Evolutionary conservation across 768 basidiomycete species (phyloP), one percentile per base, ranked within the genome.

Genomic region (Rhodotorula kratochvilovae): DNA sequence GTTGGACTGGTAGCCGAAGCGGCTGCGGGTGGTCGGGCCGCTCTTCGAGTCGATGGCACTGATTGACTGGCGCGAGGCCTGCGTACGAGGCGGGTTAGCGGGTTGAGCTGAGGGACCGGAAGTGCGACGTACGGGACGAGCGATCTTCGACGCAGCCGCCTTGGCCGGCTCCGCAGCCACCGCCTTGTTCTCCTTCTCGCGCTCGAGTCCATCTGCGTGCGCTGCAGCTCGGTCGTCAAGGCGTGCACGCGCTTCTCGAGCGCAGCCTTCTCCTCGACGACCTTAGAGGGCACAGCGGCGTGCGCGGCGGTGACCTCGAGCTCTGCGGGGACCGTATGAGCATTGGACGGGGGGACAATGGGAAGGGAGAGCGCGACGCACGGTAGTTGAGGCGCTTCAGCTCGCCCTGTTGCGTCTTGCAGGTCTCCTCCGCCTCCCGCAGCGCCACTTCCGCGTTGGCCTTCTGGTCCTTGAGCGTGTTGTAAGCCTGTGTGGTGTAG

Each of bases 201-300:
- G 42, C 25, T 67, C 58, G 21, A 64, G 3, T 67, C 59, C 19
- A 59, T 31, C 35, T 72, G 51, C 3, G 59, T 33, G 16, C 58
- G 53, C 33, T 65, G 62, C 23, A 72, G 54, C 27, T 72, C 66
- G 27, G 58, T 60, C 51, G 62, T 19, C 29, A 72, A 59, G 36
- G 50, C 50, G n/a, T 68, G 59, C 27, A 72, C 71, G 15, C 63
- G 62, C 31, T 56, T 60, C 39, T 68, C 63, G 54, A 72, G 63
- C 5, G 59, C 63, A 2, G 58, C 59, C 48, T 72, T 72, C 54
- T 72, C 66, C 58, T 68, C 23, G 23, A 45, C 43, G 17, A 72
- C 12, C 16, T 53, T 39, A 19, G 29, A 19, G 16, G 23, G 66
- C 63, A 17, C 63, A 0, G 66, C 63, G 10, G 66, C 35, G 29